A percentile compares a stretch with the other conserved stretches of the same genome.
Conservation (phyloP, 345 rosid genomes). For the Euphorbia lathyris region DNA sequence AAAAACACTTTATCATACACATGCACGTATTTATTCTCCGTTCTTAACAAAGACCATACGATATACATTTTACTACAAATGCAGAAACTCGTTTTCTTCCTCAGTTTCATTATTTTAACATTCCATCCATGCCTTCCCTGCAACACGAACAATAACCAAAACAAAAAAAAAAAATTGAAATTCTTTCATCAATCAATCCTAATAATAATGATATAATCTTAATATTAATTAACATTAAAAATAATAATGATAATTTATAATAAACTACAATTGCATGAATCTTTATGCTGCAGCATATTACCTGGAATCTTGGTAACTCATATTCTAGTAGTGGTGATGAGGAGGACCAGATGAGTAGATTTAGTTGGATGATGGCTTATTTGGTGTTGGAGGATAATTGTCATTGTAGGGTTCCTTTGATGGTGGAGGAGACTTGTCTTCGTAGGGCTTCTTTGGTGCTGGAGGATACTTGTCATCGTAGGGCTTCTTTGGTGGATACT, state of each 20-base stretch:
- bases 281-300: conserved; percentile 12
- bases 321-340: conserved; percentile 25
- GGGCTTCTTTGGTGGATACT: not conserved
- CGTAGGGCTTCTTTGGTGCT: not conserved
- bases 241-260: not conserved
- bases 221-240: not conserved
- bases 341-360: conserved; percentile 15
- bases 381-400: not conserved
- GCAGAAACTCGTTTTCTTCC: conserved; percentile 12
- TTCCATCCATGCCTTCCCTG: conserved; percentile 12
- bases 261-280: not conserved
- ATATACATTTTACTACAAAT: not conserved
- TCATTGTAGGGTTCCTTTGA: conserved; percentile 1
- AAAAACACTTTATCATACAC: not conserved
- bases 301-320: conserved; percentile 18
- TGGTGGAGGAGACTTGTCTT: conserved; percentile 2
- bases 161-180: not conserved
- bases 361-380: conserved; percentile 7
- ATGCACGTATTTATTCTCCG: not conserved
- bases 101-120: conserved; percentile 8
- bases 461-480: not conserved
- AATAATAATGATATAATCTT: too few species aligned
- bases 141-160: not conserved
- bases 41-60: not conserved
- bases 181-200: not conserved